A percentile compares a stretch with the other conserved stretches of the same genome.
These are phyloP conservation scores for Cladosporium cucumerinum DNA, from an alignment of 2,329 filamentous ascomycete species.

Conservation along the genomic window DNA sequence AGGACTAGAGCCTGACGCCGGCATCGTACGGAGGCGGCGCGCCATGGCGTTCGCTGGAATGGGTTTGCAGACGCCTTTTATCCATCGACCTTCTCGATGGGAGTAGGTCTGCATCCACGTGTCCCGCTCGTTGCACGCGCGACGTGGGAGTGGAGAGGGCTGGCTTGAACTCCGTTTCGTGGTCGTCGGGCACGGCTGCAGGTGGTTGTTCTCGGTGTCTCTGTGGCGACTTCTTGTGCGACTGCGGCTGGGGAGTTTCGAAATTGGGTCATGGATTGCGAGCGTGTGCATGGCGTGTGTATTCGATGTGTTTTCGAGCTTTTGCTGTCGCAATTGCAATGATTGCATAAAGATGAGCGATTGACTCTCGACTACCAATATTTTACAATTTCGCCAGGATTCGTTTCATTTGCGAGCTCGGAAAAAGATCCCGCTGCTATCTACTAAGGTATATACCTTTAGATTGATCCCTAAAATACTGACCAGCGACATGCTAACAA, in stretches of 20 bases:
- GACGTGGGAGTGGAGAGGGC: neutral
- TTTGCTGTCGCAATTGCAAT: neutral
- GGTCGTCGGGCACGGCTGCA: neutral
- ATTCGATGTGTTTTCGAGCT: neutral
- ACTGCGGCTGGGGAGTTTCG: neutral
- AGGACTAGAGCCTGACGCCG: neutral
- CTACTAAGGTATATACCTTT: neutral
- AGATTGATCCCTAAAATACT: neutral
- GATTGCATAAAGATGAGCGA: neutral
- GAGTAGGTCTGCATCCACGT: neutral
- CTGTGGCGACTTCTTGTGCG: neutral
- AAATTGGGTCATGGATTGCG: neutral
- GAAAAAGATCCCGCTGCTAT: neutral
- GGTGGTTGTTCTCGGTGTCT: neutral
- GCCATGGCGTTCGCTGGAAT: neutral
- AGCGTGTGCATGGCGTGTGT: neutral
- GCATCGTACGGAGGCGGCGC: neutral
- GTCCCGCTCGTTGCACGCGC: neutral
- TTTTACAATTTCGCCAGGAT: neutral
- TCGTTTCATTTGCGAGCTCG: neutral
- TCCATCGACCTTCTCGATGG: neutral
- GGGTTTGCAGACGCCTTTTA: neutral
- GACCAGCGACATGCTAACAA: neutral
- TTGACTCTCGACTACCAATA: neutral
- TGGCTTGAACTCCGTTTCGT: neutral